Evolutionary conservation across 2,329 filamentous ascomycete species (phyloP), one percentile per base, ranked within the genome.

Genomic region (Clarireedia homoeocarpa): DNA sequence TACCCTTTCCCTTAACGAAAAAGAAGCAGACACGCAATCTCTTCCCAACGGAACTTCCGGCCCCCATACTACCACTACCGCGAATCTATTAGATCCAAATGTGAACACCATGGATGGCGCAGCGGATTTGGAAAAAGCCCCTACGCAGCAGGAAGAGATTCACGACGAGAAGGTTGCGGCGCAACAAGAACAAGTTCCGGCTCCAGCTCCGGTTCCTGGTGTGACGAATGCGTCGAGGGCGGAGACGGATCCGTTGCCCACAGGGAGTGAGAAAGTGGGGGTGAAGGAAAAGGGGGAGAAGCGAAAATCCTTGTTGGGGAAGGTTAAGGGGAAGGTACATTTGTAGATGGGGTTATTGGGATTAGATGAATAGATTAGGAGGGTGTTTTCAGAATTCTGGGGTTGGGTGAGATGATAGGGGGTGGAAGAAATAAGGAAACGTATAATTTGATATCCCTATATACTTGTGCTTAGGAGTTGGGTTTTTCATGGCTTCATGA

Each of bases 1-100:
- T 2, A 58, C 24, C 0, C 48, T 63, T 14, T 42, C 56, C 17
- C 47, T 66, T 7, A 58, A 58, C 30, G 63, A 64, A 53, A 61
- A 61, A 49, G 34, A 50, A 20, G 59, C 30, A 34, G 30, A 34
- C 12, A 34, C 42, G 7, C 58, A 60, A 30, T 20, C 34, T 6
- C 14, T 60, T 26, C 20, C 45, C 27, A 57, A 59, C 30, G 60
- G 53, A n/a, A 48, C 30, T 39, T 48, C 42, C n/a, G 47, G 39
- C 24, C n/a, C 49, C 3, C 12, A 54, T 6, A n/a, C n/a, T 15
- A 23, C 34, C 12, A 6, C 20, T 9, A 30, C n/a, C 1, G 24
- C 51, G 27, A 40, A 40, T 20, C 45, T 12, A 23, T 42, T 42
- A 23, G 24, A 49, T 49, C 12, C 34, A 40, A 30, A n/a, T 4